A percentile compares a stretch with the other conserved stretches of the same genome.
Conservation (phyloP, 2,329 filamentous ascomycete genomes). For the Alternaria triticimaculans region DNA sequence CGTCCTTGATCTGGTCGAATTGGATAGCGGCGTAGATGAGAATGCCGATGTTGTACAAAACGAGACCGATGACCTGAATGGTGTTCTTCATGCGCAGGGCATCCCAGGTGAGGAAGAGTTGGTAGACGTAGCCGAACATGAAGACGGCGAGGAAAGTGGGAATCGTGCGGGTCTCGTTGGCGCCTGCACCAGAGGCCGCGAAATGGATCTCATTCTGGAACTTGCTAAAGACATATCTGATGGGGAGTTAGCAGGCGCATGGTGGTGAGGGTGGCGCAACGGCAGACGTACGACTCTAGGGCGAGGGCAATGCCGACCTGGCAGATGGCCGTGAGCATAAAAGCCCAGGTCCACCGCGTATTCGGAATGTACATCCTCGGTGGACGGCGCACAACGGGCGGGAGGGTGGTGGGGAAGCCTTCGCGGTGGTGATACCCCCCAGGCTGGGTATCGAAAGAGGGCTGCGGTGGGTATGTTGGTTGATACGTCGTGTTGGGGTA, state of each 20-base stretch:
- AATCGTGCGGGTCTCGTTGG: slow-evolving; percentile 68
- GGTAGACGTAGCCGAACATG: slow-evolving; percentile 96
- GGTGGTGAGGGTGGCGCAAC: not conserved
- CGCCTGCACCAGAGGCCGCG: slow-evolving; percentile 44
- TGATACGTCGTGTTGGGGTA: slow-evolving; percentile 39
- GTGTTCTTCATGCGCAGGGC: slow-evolving; percentile 95
- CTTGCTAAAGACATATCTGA: slow-evolving; percentile 84
- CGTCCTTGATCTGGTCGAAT: slow-evolving; percentile 84
- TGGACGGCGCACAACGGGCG: slow-evolving; percentile 41
- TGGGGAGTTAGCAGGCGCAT: slow-evolving; percentile 13
- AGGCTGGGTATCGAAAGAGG: slow-evolving; percentile 55
- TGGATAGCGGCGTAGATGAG: slow-evolving; percentile 93
- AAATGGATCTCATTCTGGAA: slow-evolving; percentile 71
- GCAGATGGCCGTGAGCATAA: slow-evolving; percentile 73
- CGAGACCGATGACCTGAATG: slow-evolving; percentile 96
- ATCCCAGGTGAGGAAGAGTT: slow-evolving; percentile 89
- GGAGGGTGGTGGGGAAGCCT: slow-evolving; percentile 52
- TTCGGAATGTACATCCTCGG: slow-evolving; percentile 75
- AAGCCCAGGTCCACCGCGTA: slow-evolving; percentile 86
- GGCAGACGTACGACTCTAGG: slow-evolving; percentile 78
- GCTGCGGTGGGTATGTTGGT: slow-evolving; percentile 51
- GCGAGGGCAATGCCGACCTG: slow-evolving; percentile 83
- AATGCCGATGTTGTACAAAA: slow-evolving; percentile 88
- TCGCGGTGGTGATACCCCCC: slow-evolving; percentile 56
- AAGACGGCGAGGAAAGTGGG: slow-evolving; percentile 95